phyloP scores from a whole-genome alignment of 768 basidiomycete genomes.

The Glaciozyma antarctica region DNA sequence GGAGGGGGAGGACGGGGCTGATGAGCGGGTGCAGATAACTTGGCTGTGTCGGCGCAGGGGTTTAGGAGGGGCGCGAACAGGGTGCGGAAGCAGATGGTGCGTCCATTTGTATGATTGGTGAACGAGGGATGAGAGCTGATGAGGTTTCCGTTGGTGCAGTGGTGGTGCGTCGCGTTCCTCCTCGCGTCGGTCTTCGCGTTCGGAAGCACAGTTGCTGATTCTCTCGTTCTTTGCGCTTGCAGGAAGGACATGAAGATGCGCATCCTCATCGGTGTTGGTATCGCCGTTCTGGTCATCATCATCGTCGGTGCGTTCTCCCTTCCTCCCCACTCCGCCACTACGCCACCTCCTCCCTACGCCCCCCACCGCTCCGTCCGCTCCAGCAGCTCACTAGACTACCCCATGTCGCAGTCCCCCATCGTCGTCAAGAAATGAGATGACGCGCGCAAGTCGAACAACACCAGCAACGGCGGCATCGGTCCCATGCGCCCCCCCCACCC shows the following conservation, averaged over 20 bases:
- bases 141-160: constrained; percentile 18
- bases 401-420: constrained; percentile 26
- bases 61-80: constrained; percentile 95
- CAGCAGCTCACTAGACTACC: no score
- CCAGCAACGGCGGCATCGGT: no score
- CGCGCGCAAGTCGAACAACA: constrained; percentile 29
- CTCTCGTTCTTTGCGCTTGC: constrained; percentile 5
- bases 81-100: constrained; percentile 76
- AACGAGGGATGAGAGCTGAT: background rate
- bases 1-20: background rate
- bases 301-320: constrained; percentile 53
- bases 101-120: constrained; percentile 9
- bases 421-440: constrained; percentile 32
- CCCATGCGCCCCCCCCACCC: no score
- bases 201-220: background rate
- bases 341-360: background rate
- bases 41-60: constrained; percentile 96
- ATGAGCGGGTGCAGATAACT: constrained; percentile 55
- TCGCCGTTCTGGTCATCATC: constrained; percentile 83
- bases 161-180: constrained; percentile 11
- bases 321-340: no score
- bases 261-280: constrained; percentile 84
- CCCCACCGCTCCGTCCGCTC: no score
- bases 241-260: constrained; percentile 63
- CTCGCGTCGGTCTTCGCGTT: background rate